Base-by-base conservation (phyloP, 2,329 filamentous ascomycete genomes). In the Aspergillus awamori region DNA sequence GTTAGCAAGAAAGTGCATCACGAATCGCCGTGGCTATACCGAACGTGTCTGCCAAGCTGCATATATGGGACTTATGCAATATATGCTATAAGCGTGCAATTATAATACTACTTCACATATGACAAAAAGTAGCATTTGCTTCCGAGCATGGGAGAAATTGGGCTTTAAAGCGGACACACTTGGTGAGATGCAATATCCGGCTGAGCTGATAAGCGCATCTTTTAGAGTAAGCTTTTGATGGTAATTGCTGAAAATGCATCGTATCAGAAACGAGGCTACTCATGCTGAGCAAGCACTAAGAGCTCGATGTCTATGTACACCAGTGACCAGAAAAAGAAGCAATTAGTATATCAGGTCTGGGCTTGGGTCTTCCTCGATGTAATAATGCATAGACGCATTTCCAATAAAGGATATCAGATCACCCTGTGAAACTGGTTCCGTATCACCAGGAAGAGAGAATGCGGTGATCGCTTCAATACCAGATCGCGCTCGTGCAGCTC, bases 311-410 rank as follows among this genome's bases (percentile, higher is more conserved):
- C 22, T 33, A 43, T 56, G 39, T 30, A 30, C 28, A 56, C 26
- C 4, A 56, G 33, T 20, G 39, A 47, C 26, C 28, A 15, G 6
- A n/a, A n/a, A 28, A 8, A 1, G 28, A 7, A 33, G 17, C 38
- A 22, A 11, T 56, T 17, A 56, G 22, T 26, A 26, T n/a, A 55
- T 55, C 28, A 74, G 55, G 59, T 69, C 67, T 45, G 43, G 63
- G 38, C 67, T 60, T 28, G 66, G 65, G 56, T 75, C 73, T 24
- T 70, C 57, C 56, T 74, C 70, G 59, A 76, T 22, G 61, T 67
- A 61, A 59, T 72, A 71, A 17, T 51, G 45, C 15, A 43, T 28
- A 33, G 38, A 53, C 28, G 61, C 30, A 30, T 58, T 59, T 10
- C 53, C 45, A 28, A 56, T 54, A 5, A 53, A 48, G 43, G 48